A percentile compares a stretch with the other conserved stretches of the same genome.
Conservation (phyloP, 2,329 filamentous ascomycete species). For the Cladophialophora chaetospira region DNA sequence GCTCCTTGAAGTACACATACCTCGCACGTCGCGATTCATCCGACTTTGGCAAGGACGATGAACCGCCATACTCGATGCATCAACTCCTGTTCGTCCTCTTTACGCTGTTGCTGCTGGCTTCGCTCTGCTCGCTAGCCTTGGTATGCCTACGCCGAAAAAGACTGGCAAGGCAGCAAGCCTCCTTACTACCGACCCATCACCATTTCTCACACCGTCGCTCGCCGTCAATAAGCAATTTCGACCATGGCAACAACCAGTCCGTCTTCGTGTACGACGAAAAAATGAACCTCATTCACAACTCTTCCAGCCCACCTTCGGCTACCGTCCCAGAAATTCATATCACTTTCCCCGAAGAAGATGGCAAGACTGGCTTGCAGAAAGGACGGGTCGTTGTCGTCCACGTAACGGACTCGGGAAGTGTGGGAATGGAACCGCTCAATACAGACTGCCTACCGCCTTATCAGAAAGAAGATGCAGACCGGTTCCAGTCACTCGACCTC, state of each 20-base stretch:
- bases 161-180: conserved; percentile 52
- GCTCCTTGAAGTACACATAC: conserved; percentile 17
- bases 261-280: conserved; percentile 80
- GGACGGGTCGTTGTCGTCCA: conserved; percentile 89
- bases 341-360: conserved; percentile 95
- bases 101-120: conserved; percentile 71
- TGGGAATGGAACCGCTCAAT: conserved; percentile 82
- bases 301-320: conserved; percentile 72
- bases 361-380: conserved; percentile 66
- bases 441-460: conserved; percentile 81
- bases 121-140: conserved; percentile 68
- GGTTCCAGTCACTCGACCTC: conserved; percentile 93
- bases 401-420: conserved; percentile 79
- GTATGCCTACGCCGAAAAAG: conserved; percentile 72
- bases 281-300: conserved; percentile 74
- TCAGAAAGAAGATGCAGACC: conserved; percentile 73
- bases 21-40: conserved; percentile 18
- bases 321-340: conserved; percentile 97
- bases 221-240: conserved; percentile 57
- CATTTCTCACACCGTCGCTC: conserved; percentile 58
- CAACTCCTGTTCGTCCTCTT: conserved; percentile 79
- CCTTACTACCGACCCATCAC: conserved; percentile 70
- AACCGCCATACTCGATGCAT: conserved; percentile 63
- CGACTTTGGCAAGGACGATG: conserved; percentile 43
- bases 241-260: conserved; percentile 62